Evolutionary conservation across 371 early-diverging fungal genomes (phyloP).

Genomic region (Haplosporangium sp.): DNA sequence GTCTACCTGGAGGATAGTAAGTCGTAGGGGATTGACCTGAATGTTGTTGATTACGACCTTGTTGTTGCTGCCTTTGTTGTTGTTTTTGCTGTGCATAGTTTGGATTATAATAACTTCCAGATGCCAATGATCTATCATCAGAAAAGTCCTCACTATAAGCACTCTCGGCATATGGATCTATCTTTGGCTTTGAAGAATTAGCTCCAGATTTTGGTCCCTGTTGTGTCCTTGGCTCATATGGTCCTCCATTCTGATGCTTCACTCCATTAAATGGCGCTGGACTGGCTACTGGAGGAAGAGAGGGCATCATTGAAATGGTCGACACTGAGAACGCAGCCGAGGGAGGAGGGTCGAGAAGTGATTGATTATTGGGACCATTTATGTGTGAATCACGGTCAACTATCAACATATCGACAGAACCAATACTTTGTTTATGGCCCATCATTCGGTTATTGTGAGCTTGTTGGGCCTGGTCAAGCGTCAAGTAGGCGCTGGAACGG

Average conservation of each 20-base stretch:
- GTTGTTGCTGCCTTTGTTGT: conserved; percentile 17
- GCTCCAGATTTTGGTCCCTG: conserved; percentile 7
- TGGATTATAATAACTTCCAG: conserved; percentile 15
- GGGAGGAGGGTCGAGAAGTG: conserved; percentile 3
- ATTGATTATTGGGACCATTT: conserved; percentile 1
- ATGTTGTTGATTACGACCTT: neutral
- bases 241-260: conserved; percentile 4
- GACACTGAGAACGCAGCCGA: conserved; percentile 37
- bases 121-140: conserved; percentile 34
- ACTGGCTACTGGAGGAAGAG: conserved; percentile 19
- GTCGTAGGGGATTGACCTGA: too few species aligned
- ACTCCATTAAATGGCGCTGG: conserved; percentile 16
- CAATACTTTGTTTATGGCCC: conserved; percentile 48
- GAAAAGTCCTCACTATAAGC: conserved; percentile 29
- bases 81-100: conserved; percentile 9
- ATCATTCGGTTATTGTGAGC: conserved; percentile 40
- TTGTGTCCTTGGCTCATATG: conserved; percentile 4
- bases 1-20: conserved; percentile 2
- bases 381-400: neutral
- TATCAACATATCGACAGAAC: conserved; percentile 26
- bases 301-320: conserved; percentile 42
- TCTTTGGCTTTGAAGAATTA: conserved; percentile 3
- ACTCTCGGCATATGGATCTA: conserved; percentile 46
- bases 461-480: conserved; percentile 36
- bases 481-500: conserved; percentile 23